Percentiles rank a stretch among this genome's conserved stretches.
These are phyloP conservation scores for Blumeria hordei DNA, from an alignment of 2,329 filamentous ascomycete genomes.

Conservation along the genomic window DNA sequence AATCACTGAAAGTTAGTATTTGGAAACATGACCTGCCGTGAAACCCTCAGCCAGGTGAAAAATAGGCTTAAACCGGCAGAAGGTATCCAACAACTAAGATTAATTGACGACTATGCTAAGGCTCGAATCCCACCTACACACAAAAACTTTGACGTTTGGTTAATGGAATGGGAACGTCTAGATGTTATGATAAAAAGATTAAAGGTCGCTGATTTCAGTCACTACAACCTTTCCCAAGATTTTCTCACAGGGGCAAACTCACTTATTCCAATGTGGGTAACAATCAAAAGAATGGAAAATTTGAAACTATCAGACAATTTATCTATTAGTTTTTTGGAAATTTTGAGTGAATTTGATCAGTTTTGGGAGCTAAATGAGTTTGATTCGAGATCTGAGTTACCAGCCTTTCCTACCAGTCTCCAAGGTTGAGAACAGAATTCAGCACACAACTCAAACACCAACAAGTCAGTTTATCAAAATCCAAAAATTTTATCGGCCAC, in stretches of 20 bases:
- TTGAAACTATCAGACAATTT: background rate
- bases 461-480: too few relatives aligned
- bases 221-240: too few relatives aligned
- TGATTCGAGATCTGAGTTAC: background rate
- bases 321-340: background rate
- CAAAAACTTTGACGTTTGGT: background rate
- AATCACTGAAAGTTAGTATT: too few relatives aligned
- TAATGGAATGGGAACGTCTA: too few relatives aligned
- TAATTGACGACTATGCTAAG: background rate
- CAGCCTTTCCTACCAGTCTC: background rate
- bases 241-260: too few relatives aligned
- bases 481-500: too few relatives aligned
- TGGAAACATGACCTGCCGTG: background rate
- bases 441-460: too few relatives aligned
- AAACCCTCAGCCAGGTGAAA: background rate
- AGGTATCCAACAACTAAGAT: background rate
- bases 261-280: background rate
- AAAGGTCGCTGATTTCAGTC: too few relatives aligned
- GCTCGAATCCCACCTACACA: background rate
- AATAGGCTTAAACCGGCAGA: background rate
- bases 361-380: slow-evolving; percentile 1
- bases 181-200: too few relatives aligned
- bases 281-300: background rate
- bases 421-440: background rate
- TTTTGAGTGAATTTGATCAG: background rate